A percentile compares a stretch with the other conserved stretches of the same genome.
Conservation (phyloP, 2,329 filamentous ascomycete genomes). For the Trichoderma citrinoviride region DNA sequence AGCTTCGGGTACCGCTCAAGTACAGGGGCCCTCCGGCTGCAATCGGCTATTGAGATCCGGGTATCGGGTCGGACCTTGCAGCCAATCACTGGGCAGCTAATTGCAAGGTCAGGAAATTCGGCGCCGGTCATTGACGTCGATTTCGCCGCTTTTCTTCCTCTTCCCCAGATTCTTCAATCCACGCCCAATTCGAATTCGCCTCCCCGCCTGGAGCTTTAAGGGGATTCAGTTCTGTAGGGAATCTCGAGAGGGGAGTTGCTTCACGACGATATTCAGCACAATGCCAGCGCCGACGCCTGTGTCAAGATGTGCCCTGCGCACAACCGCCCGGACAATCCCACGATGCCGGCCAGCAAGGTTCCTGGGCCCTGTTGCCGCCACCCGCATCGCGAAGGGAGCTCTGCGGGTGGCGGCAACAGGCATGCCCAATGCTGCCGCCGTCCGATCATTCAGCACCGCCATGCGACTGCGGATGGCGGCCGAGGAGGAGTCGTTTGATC, state of each 20-base stretch:
- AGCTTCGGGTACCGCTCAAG: background rate
- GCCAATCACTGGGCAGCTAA: conserved; percentile 27
- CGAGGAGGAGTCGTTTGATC: conserved; percentile 60
- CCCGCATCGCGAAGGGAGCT: conserved; percentile 26
- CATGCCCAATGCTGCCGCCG: conserved; percentile 25
- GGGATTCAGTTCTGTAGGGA: background rate
- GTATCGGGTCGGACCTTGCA: conserved; percentile 5
- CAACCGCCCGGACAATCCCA: conserved; percentile 35
- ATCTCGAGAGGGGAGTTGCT: background rate
- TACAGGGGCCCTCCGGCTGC: conserved; percentile 22
- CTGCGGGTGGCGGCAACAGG: conserved; percentile 26
- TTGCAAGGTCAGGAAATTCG: conserved; percentile 12
- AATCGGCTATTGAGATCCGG: conserved; percentile 23
- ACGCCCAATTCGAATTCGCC: too few species aligned
- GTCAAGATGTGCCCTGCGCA: conserved; percentile 41
- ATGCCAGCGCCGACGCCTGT: conserved; percentile 41
- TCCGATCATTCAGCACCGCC: conserved; percentile 40
- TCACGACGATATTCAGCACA: conserved; percentile 22
- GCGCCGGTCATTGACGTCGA: conserved; percentile 16
- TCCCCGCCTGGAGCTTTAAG: background rate
- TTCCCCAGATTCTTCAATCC: conserved; percentile 6
- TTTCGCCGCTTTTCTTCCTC: conserved; percentile 15
- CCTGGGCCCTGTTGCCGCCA: conserved; percentile 27
- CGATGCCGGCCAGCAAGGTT: conserved; percentile 31
- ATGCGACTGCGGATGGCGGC: conserved; percentile 29